A percentile compares a stretch with the other conserved stretches of the same genome.
These are phyloP conservation scores for sweet orange (Citrus sinensis) DNA, from an alignment of 345 rosid species.

Conservation along the genomic window DVS_A1.0 CM039164.1:2927001-2927500, in stretches of 20 bases:
- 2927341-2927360: slow-evolving; percentile 73
- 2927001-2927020: slow-evolving; percentile 73
- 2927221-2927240: slow-evolving; percentile 81
- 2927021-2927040: slow-evolving; percentile 84
- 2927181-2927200: slow-evolving; percentile 34
- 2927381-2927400: slow-evolving; percentile 34
- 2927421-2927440: neutral
- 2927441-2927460: neutral
- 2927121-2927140: slow-evolving; percentile 90
- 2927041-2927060: slow-evolving; percentile 81
- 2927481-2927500: neutral
- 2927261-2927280: slow-evolving; percentile 1
- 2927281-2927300: neutral
- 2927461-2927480: neutral
- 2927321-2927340: slow-evolving; percentile 59
- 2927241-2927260: slow-evolving; percentile 42
- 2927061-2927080: slow-evolving; percentile 60
- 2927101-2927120: slow-evolving; percentile 68
- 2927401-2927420: neutral
- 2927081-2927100: slow-evolving; percentile 71
- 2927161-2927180: slow-evolving; percentile 63
- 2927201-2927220: slow-evolving; percentile 61
- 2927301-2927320: neutral
- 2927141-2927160: slow-evolving; percentile 83
- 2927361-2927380: slow-evolving; percentile 78